Conservation (phyloP, 225 moss, liverwort and hornwort genomes). For the Asterella californica region DNA sequence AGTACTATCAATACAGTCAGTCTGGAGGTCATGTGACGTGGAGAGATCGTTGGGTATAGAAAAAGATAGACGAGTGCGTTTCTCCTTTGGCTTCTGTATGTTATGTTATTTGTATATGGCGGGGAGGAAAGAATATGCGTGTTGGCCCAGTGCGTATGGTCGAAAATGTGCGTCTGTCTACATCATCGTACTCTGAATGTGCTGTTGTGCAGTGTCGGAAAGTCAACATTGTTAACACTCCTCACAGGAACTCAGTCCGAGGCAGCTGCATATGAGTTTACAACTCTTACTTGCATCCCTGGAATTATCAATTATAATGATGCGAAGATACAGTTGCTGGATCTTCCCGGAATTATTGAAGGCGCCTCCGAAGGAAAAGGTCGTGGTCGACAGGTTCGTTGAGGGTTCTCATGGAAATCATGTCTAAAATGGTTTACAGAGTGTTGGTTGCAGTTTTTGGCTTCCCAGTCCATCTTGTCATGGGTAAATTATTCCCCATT, state of each 20-base stretch:
- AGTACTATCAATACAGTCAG: no score
- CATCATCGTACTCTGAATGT: constrained; percentile 11
- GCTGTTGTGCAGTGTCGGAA: constrained; percentile 77
- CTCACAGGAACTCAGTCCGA: constrained; percentile 98
- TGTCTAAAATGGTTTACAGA: neutral
- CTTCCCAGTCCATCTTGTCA: neutral
- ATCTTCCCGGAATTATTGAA: constrained; percentile 99
- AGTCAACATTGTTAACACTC: constrained; percentile 89
- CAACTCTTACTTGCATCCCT: constrained; percentile 98
- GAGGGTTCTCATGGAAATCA: neutral
- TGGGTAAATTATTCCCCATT: neutral
- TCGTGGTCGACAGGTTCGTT: constrained; percentile 86
- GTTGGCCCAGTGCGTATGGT: neutral
- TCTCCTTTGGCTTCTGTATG: no score
- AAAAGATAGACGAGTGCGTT: no score
- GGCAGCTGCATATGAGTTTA: constrained; percentile 99
- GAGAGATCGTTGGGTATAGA: no score
- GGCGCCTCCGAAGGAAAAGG: constrained; percentile 99
- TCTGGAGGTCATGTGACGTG: no score
- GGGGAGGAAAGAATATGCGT: neutral
- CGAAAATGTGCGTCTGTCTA: constrained; percentile 2
- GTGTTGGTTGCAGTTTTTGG: neutral
- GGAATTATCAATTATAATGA: constrained; percentile 98
- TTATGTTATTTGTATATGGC: no score
- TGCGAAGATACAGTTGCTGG: constrained; percentile 97